Evolutionary conservation across 1,284 basidiomycete genomes (phyloP), one percentile per base, ranked within the genome.

Genomic region (Coniophora puteana): DNA sequence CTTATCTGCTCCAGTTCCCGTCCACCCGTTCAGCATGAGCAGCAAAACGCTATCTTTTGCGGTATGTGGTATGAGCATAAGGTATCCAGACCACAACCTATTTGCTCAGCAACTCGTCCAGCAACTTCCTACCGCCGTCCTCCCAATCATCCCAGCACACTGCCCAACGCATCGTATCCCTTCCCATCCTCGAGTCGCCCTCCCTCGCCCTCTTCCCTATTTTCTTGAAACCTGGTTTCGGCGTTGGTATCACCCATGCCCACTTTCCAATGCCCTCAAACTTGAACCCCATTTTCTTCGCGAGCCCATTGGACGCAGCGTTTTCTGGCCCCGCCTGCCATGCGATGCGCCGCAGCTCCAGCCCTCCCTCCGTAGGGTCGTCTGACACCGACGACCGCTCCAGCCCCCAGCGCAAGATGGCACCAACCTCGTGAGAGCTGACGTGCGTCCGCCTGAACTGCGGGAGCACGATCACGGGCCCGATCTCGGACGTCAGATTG

Each of bases 361-460:
- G 65, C 0, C 74, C 76, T n/a, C n/a, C n/a, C n/a, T n/a, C n/a
- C n/a, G n/a, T n/a, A n/a, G n/a, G n/a, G 11, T 41, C 37, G n/a
- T n/a, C n/a, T n/a, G n/a, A n/a, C 5, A 60, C 58, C 3, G 49
- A 49, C 0, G 74, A 73, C 3, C 66, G 49, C 30, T 79, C 69
- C 24, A 85, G 63, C 16, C 68, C 65, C 48, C 77, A 80, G 12
- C 67, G 66, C 28, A 87, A 56, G 10, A 88, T 63, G 6, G 85
- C 56, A 0, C 78, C 77, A 24, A 76, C 63, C 0, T 80, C 75
- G 50, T 83, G 78, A 4, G 76, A 69, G 5, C 76, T 68, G 38
- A 87, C 71, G 50, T 84, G 77, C 1, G 78, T 81, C 14, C 75
- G 67, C 46, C 83, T 83, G 55, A 80, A 86, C 4, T 55, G 54